These are phyloP conservation scores for Sugiyamaella chiloensis DNA, from an alignment of 805 yeast species.

Conservation along the genomic window DNA sequence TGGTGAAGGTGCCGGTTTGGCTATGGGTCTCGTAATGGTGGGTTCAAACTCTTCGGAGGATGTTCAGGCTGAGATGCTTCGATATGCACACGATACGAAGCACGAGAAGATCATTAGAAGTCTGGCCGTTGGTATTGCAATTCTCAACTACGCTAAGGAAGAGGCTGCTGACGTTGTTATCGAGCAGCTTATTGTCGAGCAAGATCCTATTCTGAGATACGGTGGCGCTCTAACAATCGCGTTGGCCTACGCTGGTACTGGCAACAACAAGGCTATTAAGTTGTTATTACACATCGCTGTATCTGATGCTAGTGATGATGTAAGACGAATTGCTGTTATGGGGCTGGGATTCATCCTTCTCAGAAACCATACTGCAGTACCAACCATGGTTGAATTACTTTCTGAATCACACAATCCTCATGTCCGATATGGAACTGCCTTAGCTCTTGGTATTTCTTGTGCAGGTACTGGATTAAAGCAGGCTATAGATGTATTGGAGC, in stretches of 20 bases:
- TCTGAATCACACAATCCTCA: constrained; percentile 96
- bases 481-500: constrained; percentile 89
- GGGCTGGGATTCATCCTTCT: constrained; percentile 86
- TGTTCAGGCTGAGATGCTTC: constrained; percentile 74
- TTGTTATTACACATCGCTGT: constrained; percentile 89
- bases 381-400: constrained; percentile 88
- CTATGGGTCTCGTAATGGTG: constrained; percentile 93
- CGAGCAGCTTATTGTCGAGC: constrained; percentile 63
- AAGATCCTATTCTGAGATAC: constrained; percentile 81
- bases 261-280: constrained; percentile 82
- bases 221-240: constrained; percentile 96
- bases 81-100: constrained; percentile 91
- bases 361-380: constrained; percentile 89
- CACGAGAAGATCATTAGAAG: constrained; percentile 95
- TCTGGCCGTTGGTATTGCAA: constrained; percentile 83
- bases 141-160: constrained; percentile 82
- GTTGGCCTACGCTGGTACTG: constrained; percentile 95
- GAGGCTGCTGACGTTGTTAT: constrained; percentile 71
- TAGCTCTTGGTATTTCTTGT: constrained; percentile 96
- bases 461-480: constrained; percentile 88
- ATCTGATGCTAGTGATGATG: constrained; percentile 93
- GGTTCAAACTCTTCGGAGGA: constrained; percentile 71
- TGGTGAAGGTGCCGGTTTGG: constrained; percentile 94
- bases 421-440: constrained; percentile 95
- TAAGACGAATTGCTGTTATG: constrained; percentile 92